These are phyloP conservation scores for Fraxinus cuspidata DNA, from an alignment of 257 asterid species.

Conservation along the genomic window DNA sequence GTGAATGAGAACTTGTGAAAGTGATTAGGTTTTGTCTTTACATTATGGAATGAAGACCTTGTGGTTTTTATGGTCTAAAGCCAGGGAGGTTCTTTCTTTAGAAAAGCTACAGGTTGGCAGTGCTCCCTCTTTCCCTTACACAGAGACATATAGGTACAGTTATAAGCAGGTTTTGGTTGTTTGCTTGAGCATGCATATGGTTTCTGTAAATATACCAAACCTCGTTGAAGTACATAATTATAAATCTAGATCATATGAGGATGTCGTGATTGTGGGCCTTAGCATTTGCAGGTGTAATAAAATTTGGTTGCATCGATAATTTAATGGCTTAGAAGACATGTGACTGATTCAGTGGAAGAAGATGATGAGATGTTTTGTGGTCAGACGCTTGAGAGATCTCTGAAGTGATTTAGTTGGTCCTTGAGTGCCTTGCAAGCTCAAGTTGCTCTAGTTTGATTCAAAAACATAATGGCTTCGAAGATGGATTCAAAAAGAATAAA, in stretches of 20 bases:
- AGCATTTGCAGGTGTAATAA: not conserved
- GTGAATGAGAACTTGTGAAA: not conserved
- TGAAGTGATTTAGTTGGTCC: not conserved
- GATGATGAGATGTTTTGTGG: not conserved
- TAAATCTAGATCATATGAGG: not conserved
- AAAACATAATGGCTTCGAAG: not conserved
- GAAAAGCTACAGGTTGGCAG: conserved; percentile 3
- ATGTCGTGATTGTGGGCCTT: not conserved
- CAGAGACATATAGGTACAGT: not conserved
- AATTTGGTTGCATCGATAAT: not conserved
- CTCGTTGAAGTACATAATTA: not conserved
- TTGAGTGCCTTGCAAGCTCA: not conserved
- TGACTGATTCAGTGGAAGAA: not conserved
- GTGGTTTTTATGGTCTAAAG: not conserved
- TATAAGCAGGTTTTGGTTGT: not conserved
- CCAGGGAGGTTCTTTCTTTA: not conserved
- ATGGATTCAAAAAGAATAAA: not conserved
- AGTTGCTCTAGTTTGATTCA: not conserved
- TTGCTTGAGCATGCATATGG: not conserved
- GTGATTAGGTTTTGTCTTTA: not conserved
- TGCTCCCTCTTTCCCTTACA: not conserved
- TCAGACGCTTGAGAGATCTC: not conserved
- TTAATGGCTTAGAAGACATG: not conserved
- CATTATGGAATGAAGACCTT: not conserved
- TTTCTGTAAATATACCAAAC: not conserved